Evolutionary conservation across 495 filamentous ascomycete species (phyloP).

Genomic region (Trichoderma virens): DNA sequence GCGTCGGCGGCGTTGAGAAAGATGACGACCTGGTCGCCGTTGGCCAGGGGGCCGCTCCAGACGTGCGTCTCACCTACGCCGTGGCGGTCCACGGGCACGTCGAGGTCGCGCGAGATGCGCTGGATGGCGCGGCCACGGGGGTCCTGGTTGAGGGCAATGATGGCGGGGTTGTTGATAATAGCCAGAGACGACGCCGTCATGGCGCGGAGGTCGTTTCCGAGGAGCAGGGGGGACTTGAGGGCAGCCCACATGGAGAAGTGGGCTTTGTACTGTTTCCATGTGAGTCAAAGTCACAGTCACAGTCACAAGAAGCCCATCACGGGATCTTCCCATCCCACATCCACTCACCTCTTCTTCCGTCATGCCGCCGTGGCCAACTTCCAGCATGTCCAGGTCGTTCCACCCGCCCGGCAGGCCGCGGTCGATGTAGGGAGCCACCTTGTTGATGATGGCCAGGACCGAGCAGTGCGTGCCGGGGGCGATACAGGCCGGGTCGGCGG

Average conservation of each 20-base stretch:
- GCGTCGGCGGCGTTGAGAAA: conserved; percentile 29
- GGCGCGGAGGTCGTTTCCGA: conserved; percentile 33
- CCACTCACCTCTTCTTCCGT: not conserved
- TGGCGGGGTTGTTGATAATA: conserved; percentile 50
- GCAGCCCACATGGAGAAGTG: conserved; percentile 39
- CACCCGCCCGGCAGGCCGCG: conserved; percentile 36
- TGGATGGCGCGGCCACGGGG: conserved; percentile 31
- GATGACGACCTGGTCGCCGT: conserved; percentile 35
- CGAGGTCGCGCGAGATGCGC: conserved; percentile 21
- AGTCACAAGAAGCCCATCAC: too few relatives aligned
- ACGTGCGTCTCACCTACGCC: conserved; percentile 36
- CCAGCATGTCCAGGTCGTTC: conserved; percentile 60
- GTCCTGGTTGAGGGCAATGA: conserved; percentile 41
- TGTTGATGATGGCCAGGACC: conserved; percentile 7
- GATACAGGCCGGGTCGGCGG: not conserved
- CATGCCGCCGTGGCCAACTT: conserved; percentile 55
- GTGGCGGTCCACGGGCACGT: conserved; percentile 18
- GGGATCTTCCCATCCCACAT: not conserved
- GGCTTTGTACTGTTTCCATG: conserved; percentile 23
- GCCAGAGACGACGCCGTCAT: conserved; percentile 39
- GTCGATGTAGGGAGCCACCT: not conserved
- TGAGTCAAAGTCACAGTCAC: too few relatives aligned
- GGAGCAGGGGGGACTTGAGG: conserved; percentile 28
- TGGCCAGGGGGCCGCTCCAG: conserved; percentile 37
- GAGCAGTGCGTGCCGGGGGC: conserved; percentile 5